Base-by-base conservation (phyloP, 768 basidiomycete genomes). In the Xanthoconium stramineum region DNA sequence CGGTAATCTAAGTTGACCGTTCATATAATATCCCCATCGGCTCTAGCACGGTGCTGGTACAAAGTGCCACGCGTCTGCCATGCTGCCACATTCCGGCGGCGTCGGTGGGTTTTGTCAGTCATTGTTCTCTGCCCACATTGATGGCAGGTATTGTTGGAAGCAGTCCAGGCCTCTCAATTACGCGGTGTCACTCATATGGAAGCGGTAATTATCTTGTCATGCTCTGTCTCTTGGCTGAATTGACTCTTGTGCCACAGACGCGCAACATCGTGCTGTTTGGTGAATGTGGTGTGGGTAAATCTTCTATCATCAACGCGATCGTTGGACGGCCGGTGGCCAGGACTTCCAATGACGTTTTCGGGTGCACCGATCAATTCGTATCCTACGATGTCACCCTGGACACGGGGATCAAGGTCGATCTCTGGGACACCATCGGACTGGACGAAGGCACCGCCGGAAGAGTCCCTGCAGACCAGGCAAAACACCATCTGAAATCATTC, bases 301-400 rank as follows among this genome's bases (percentile, higher is more conserved):
- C 76, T 29, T 75, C 74, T 15, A 60, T 75, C 52, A 65, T 77
- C 54, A 79, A 78, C 53, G 61, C 71, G 62, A 50, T 78, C 42
- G 53, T 58, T 7, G 70, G 68, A 29, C 19, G 44, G 3, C 50
- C 65, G 0, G 45, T 59, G 10, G 75, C 74, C 9, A 50, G 44
- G 1, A 65, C 65, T 17, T 72, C 71, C 15, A 71, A 67, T 47
- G 59, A 61, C 14, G 67, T 67, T 8, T 32, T 56, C 0, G 72
- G 71, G 29, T 69, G 67, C 45, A 75, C 74, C 1, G 63, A 66
- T 32, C 37, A 58, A 14, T 62, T 67, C 47, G 45, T 32, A 1
- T 20, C 44, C 1, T 69, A 74, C 53, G 36, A 24, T 1, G 55
- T 56, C 48, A 15, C 52, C 3, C 61, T 67, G 48, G 53, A 56